phyloP scores from a whole-genome alignment of 1,284 basidiomycete species.

The Ceratobasidium sp. region DNA sequence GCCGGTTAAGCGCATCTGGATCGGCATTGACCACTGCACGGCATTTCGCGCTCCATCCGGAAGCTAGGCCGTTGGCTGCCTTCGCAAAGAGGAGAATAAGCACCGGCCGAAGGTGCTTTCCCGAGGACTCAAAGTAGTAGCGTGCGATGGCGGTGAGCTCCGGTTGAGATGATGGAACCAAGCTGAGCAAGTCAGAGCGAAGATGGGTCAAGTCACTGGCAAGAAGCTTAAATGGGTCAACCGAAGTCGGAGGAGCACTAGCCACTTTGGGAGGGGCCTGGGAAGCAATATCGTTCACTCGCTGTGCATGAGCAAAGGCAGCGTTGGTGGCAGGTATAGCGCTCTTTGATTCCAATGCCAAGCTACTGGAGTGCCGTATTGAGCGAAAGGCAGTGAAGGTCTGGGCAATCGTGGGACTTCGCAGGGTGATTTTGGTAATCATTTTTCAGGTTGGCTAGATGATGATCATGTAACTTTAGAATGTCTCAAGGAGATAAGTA shows the following conservation, averaged over 20 bases:
- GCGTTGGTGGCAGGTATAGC: background rate
- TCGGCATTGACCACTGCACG: slow-evolving; percentile 59
- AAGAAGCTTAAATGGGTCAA: slow-evolving; percentile 75
- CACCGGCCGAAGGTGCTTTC: slow-evolving; percentile 91
- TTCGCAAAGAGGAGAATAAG: slow-evolving; percentile 91
- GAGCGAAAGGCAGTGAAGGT: slow-evolving; percentile 5
- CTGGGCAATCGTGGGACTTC: slow-evolving; percentile 2
- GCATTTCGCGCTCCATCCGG: slow-evolving; percentile 62
- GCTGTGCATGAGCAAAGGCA: slow-evolving; percentile 27
- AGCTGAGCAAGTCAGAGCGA: slow-evolving; percentile 76
- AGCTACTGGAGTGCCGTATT: slow-evolving; percentile 14
- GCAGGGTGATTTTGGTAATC: slow-evolving; percentile 23
- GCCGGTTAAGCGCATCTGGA: slow-evolving; percentile 53
- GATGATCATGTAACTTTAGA: background rate
- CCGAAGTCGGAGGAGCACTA: background rate
- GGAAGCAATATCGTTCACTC: background rate
- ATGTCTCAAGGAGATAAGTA: background rate
- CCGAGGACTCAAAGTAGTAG: slow-evolving; percentile 90
- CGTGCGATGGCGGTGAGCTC: slow-evolving; percentile 88
- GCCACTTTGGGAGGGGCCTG: slow-evolving; percentile 51
- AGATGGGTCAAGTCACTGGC: slow-evolving; percentile 79
- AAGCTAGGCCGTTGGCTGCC: slow-evolving; percentile 85
- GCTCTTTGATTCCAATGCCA: slow-evolving; percentile 4
- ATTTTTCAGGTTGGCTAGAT: slow-evolving; percentile 19
- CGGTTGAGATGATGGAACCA: slow-evolving; percentile 91